Evolutionary conservation across 2,329 filamentous ascomycete genomes (phyloP).

Genomic region (Blumeriella jaapii): DNA sequence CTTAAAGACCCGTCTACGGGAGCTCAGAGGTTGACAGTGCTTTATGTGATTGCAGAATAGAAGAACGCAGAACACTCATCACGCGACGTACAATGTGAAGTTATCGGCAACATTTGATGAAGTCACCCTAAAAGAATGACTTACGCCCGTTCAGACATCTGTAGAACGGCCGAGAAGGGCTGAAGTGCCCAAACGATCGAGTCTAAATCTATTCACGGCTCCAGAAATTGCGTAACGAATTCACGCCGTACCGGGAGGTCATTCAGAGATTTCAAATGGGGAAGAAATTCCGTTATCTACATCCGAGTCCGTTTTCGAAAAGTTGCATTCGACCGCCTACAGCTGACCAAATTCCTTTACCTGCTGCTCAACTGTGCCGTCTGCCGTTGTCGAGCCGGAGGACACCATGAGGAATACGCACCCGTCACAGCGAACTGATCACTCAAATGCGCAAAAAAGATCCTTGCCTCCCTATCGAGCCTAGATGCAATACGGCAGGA

Average conservation of each 20-base stretch:
- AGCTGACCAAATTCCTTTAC: slow-evolving; percentile 13
- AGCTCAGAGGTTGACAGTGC: too few relatives aligned
- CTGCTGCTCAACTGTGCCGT: slow-evolving; percentile 14
- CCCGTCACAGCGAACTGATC: too few relatives aligned
- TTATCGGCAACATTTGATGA: too few relatives aligned
- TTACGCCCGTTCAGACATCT: slow-evolving; percentile 5
- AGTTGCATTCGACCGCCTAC: slow-evolving; percentile 6
- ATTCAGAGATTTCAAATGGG: slow-evolving; percentile 14
- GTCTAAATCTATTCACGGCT: slow-evolving; percentile 12
- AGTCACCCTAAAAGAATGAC: slow-evolving; percentile 2
- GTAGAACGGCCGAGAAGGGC: slow-evolving; percentile 3
- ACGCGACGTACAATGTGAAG: too few relatives aligned
- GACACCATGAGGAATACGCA: too few relatives aligned
- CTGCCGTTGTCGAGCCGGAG: too few relatives aligned
- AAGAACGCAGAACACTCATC: too few relatives aligned
- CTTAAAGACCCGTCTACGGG: too few relatives aligned
- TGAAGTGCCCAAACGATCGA: slow-evolving; percentile 4
- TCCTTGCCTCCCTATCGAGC: too few relatives aligned
- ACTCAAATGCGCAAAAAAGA: too few relatives aligned
- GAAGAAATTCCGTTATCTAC: slow-evolving; percentile 14
- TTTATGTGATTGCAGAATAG: too few relatives aligned
- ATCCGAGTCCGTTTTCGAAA: slow-evolving; percentile 21
- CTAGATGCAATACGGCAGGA: too few relatives aligned
- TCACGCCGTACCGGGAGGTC: slow-evolving; percentile 10
- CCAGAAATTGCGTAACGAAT: slow-evolving; percentile 14